These are phyloP conservation scores for Podosphaera aphanis DNA, from an alignment of 2,329 filamentous ascomycete species.

Conservation along the genomic window DNA sequence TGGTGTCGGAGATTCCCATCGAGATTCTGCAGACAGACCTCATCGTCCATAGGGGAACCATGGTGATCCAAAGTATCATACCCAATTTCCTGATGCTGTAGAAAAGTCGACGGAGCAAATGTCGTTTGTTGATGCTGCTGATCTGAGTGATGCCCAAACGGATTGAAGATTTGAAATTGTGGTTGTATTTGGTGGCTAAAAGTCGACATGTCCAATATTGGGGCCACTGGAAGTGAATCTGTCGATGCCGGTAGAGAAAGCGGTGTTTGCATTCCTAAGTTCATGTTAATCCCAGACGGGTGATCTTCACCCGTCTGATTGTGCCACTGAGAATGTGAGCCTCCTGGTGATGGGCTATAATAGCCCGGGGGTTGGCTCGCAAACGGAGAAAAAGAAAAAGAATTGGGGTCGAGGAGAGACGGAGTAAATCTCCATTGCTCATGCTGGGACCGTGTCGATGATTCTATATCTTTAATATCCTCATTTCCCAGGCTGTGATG, in stretches of 20 bases:
- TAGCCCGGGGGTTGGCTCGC: slow-evolving; percentile 61
- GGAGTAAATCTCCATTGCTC: slow-evolving; percentile 78
- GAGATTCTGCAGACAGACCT: slow-evolving; percentile 29
- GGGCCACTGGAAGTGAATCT: slow-evolving; percentile 34
- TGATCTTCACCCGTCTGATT: slow-evolving; percentile 69
- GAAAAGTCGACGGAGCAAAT: slow-evolving; percentile 58
- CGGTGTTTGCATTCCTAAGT: slow-evolving; percentile 33
- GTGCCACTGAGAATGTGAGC: slow-evolving; percentile 60
- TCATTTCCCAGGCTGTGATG: slow-evolving; percentile 13
- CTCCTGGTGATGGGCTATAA: slow-evolving; percentile 71
- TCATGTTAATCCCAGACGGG: slow-evolving; percentile 59
- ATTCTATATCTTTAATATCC: slow-evolving; percentile 50
- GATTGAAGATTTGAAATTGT: slow-evolving; percentile 43
- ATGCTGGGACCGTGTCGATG: slow-evolving; percentile 55
- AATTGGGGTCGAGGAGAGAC: slow-evolving; percentile 66
- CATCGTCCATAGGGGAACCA: slow-evolving; percentile 39
- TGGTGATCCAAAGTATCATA: slow-evolving; percentile 65
- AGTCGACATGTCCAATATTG: slow-evolving; percentile 39
- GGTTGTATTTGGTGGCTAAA: slow-evolving; percentile 33
- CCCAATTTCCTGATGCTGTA: slow-evolving; percentile 48
- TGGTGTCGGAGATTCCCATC: slow-evolving; percentile 38
- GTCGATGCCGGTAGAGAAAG: slow-evolving; percentile 54
- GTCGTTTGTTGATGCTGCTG: slow-evolving; percentile 24
- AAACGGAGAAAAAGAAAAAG: slow-evolving; percentile 58
- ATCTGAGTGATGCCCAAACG: slow-evolving; percentile 34